Conservation (phyloP, 2,329 filamentous ascomycete species). For the Penicillium glabrum region DNA sequence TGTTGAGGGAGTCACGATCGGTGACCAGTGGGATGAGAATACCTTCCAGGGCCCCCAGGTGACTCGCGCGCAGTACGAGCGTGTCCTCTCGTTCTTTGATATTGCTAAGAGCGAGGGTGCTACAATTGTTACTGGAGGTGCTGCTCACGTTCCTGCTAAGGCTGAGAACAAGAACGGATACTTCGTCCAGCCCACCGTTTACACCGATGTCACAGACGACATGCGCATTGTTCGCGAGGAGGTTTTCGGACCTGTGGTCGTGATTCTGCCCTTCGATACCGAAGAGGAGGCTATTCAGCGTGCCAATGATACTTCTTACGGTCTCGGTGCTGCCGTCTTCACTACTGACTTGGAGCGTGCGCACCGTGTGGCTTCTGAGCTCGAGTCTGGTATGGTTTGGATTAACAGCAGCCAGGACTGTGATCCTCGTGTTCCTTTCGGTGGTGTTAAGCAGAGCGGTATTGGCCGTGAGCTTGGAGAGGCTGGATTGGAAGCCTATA, state of each 20-base stretch:
- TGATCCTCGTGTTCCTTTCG: constrained; percentile 43
- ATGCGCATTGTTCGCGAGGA: constrained; percentile 44
- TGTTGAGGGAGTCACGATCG: constrained; percentile 40
- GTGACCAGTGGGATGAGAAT: constrained; percentile 43
- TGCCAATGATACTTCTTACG: constrained; percentile 45
- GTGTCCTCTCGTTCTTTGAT: constrained; percentile 45
- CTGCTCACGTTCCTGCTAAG: constrained; percentile 30
- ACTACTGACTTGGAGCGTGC: constrained; percentile 43
- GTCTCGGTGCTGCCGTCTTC: constrained; percentile 45
- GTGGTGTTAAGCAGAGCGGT: constrained; percentile 48
- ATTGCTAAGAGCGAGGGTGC: constrained; percentile 44
- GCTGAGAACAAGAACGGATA: constrained; percentile 38
- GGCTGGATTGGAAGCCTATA: constrained; percentile 42
- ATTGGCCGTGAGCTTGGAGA: constrained; percentile 52
- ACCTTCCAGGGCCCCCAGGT: constrained; percentile 49
- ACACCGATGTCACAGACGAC: constrained; percentile 34
- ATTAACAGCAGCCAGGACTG: constrained; percentile 47
- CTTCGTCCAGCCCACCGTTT: constrained; percentile 42
- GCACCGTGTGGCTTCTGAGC: constrained; percentile 42
- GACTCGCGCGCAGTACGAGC: constrained; percentile 46
- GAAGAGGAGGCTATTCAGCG: constrained; percentile 40
- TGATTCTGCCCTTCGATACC: constrained; percentile 38
- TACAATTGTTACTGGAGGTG: constrained; percentile 38
- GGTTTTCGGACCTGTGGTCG: constrained; percentile 46
- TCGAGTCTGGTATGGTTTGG: constrained; percentile 51